Evolutionary conservation across 2,329 filamentous ascomycete species (phyloP), one percentile per base, ranked within the genome.

Genomic region (Fonsecaea erecta): DNA sequence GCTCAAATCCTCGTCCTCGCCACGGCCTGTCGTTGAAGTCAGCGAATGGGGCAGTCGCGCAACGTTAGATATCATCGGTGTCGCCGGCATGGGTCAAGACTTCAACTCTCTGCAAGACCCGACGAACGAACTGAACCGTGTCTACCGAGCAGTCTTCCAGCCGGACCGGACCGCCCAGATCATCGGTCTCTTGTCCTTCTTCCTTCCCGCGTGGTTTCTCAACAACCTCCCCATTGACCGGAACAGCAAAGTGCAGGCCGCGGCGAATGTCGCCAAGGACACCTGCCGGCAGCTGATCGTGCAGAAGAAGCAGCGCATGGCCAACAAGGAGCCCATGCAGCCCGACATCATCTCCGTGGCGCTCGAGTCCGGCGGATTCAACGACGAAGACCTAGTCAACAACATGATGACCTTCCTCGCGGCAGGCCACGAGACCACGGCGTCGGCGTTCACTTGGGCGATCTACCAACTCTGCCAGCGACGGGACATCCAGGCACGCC

Each of bases 321-420:
- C 79, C 61, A 77, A 80, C 48, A 64, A 78, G 74, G 65, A 83
- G 65, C 79, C 84, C 65, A 76, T 78, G 26, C 87, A 88, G 52
- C 76, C 86, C 7, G 92, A 96, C 75, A 95, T 97, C 64, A 81
- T 96, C 35, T 92, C 89, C 0, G 90, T 94, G 0, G 92, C 92
- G 16, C 81, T 96, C 54, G 85, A 89, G 74, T 92, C 88, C 43
- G 90, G 90, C 53, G 86, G 83, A 5, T 95, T 96, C 77, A 85
- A 80, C 12, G 91, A 95, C 68, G 90, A 92, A 55, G 87, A 92
- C 66, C 85, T 96, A n/a, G 86, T 92, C 37, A 90, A 95, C 75
- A 92, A 96, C 77, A 85, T 95, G 74, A 95, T 96, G 91, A 96
- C 91, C 0, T 95, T 96, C 80, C 85, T 96, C 4, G 90, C 89